phyloP scores from a whole-genome alignment of 2,329 filamentous ascomycete genomes.

The Aspergillus arachidicola region DNA sequence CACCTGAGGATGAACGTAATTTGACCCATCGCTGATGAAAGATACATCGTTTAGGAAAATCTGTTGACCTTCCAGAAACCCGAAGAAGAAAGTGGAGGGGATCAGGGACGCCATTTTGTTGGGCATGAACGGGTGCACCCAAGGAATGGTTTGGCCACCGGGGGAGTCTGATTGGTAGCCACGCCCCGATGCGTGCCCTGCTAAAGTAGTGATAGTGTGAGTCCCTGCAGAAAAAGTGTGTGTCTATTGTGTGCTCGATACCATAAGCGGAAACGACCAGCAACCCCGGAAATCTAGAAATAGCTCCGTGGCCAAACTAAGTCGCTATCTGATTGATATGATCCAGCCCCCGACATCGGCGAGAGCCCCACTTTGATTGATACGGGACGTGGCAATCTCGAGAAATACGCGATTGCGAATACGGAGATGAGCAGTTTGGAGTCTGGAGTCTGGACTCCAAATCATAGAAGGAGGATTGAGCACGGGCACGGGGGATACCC shows the following conservation, averaged over 20 bases:
- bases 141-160: neutral
- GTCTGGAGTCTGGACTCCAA: neutral
- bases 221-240: constrained; percentile 4
- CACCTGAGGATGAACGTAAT: neutral
- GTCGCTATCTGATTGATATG: constrained; percentile 21
- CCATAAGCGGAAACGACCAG: neutral
- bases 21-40: neutral
- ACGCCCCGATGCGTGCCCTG: neutral
- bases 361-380: constrained; percentile 1
- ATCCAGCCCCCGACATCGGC: constrained; percentile 18
- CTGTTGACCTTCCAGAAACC: neutral
- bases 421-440: neutral
- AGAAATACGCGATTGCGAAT: neutral
- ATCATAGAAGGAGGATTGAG: neutral
- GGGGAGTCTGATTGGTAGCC: neutral
- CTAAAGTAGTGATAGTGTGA: neutral
- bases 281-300: neutral
- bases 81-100: constrained; percentile 2
- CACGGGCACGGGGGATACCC: neutral
- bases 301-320: neutral
- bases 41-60: neutral
- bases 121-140: neutral
- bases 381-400: neutral
- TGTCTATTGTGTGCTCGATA: neutral
- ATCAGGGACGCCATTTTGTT: neutral